Percentiles rank a stretch among this genome's conserved stretches.
Conservation (phyloP, 768 basidiomycete species). For the Mycena indigotica region DNA sequence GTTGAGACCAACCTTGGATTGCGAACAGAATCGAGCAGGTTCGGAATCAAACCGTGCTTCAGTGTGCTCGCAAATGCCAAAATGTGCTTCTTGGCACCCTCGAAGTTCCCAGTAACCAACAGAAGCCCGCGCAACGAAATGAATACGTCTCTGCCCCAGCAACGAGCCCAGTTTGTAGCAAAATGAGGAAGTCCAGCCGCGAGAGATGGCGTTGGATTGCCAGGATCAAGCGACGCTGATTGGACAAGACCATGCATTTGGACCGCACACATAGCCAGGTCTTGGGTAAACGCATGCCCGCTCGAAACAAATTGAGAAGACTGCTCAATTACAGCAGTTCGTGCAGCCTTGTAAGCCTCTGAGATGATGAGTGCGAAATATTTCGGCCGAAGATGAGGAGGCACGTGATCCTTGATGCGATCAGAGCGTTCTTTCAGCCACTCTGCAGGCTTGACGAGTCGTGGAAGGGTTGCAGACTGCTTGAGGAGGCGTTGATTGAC, state of each 20-base stretch:
- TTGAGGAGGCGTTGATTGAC: constrained; percentile 62
- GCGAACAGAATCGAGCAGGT: constrained; percentile 86
- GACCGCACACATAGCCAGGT: constrained; percentile 80
- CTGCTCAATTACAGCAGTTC: constrained; percentile 81
- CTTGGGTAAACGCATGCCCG: constrained; percentile 88
- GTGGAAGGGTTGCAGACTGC: constrained; percentile 64
- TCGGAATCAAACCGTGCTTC: constrained; percentile 96
- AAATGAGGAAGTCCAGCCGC: constrained; percentile 98
- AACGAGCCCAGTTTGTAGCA: constrained; percentile 88
- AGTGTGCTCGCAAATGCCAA: constrained; percentile 89
- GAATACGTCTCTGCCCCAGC: constrained; percentile 95
- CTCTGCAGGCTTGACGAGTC: constrained; percentile 65
- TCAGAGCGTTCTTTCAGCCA: constrained; percentile 94
- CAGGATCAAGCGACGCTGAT: constrained; percentile 86
- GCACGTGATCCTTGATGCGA: constrained; percentile 67
- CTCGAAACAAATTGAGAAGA: constrained; percentile 82
- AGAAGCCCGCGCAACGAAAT: constrained; percentile 93
- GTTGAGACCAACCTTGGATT: constrained; percentile 65
- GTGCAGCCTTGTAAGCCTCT: constrained; percentile 90
- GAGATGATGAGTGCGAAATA: constrained; percentile 93
- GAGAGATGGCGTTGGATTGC: constrained; percentile 70
- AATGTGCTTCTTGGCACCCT: constrained; percentile 86
- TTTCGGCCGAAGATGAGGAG: constrained; percentile 91
- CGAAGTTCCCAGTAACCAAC: constrained; percentile 87
- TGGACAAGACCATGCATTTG: constrained; percentile 92